These are phyloP conservation scores for Penicillium paxilli DNA, from an alignment of 495 filamentous ascomycete genomes.

Conservation along the genomic window DNA sequence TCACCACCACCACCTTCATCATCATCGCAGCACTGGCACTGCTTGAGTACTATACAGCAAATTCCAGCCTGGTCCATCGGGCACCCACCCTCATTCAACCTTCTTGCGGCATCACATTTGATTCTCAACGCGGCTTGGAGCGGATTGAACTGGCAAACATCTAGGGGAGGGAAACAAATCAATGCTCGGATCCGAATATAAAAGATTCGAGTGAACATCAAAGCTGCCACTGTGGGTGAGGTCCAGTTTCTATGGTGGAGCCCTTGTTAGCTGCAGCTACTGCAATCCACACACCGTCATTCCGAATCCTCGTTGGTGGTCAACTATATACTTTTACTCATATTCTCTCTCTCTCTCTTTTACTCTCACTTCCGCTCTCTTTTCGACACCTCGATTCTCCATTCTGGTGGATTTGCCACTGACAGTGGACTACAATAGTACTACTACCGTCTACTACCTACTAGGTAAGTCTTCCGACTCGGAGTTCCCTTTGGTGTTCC, in stretches of 20 bases:
- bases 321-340: not conserved
- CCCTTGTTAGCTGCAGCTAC: slow-evolving; percentile 5
- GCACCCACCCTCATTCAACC: not conserved
- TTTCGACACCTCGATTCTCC: not conserved
- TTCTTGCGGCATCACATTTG: not conserved
- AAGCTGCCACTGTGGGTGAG: not conserved
- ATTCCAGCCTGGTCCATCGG: slow-evolving; percentile 16
- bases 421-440: not conserved
- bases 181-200: not conserved
- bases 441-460: too few relatives aligned
- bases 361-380: slow-evolving; percentile 7
- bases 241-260: not conserved
- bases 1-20: not conserved
- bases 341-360: slow-evolving; percentile 4
- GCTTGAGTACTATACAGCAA: not conserved
- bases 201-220: not conserved
- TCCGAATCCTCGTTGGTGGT: not conserved
- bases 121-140: not conserved
- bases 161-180: not conserved
- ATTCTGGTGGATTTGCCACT: not conserved
- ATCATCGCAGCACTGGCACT: not conserved
- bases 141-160: slow-evolving; percentile 3
- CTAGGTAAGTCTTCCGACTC: too few relatives aligned
- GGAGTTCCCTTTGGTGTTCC: not conserved
- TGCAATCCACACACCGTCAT: slow-evolving; percentile 12